Evolutionary conservation across 176 grass and related monocot genomes (phyloP).

Genomic region (Chrysopogon serrulatus): DNA sequence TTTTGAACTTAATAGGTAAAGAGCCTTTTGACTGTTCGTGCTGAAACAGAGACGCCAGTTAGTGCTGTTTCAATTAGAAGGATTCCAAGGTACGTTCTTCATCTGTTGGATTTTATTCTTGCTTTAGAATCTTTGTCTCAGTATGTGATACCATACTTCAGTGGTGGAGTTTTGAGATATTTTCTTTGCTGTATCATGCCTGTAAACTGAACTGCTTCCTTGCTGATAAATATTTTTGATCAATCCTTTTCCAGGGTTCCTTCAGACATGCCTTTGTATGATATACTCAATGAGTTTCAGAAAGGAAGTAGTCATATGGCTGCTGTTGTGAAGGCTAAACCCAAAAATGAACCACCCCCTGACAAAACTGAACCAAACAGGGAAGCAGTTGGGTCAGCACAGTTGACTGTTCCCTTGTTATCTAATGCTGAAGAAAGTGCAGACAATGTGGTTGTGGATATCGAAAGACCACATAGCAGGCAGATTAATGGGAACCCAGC

Average conservation of each 20-base stretch:
- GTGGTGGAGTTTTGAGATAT: neutral
- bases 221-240: neutral
- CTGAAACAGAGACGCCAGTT: constrained; percentile 98
- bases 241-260: constrained; percentile 67
- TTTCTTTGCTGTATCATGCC: constrained; percentile 19
- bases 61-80: constrained; percentile 98
- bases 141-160: neutral
- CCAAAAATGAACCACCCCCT: constrained; percentile 29
- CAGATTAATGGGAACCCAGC: constrained; percentile 51
- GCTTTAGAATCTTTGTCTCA: neutral
- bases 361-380: constrained; percentile 53
- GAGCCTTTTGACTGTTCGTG: constrained; percentile 99
- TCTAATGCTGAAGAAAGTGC: constrained; percentile 57
- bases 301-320: constrained; percentile 99
- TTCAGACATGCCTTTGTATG: constrained; percentile 96
- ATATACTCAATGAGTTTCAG: constrained; percentile 99
- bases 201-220: neutral
- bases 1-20: constrained; percentile 79
- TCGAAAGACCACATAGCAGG: constrained; percentile 55
- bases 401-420: constrained; percentile 58
- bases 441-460: constrained; percentile 63
- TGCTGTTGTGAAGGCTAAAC: constrained; percentile 89
- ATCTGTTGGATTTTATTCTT: constrained; percentile 13
- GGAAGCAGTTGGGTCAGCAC: constrained; percentile 22
- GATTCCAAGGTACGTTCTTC: constrained; percentile 73